Evolutionary conservation across 2,329 filamentous ascomycete genomes (phyloP).

Genomic region (Botrytis fabae): DNA sequence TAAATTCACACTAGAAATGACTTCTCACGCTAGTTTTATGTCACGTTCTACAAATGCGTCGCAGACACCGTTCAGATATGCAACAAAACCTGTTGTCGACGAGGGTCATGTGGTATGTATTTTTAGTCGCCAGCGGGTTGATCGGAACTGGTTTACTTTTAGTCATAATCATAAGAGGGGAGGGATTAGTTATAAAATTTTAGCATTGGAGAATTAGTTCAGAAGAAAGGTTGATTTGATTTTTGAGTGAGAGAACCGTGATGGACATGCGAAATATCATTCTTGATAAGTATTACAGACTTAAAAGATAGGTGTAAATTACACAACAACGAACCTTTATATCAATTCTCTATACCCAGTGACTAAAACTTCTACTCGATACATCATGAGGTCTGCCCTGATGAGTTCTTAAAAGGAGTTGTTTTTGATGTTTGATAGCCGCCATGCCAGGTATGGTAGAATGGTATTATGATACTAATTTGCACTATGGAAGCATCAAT

Average conservation of each 20-base stretch:
- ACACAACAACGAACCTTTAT: accelerated
- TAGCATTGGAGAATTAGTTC: no score
- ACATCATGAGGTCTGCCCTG: accelerated
- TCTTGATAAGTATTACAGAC: not conserved
- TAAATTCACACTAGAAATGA: not conserved
- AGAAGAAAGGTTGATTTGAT: no score
- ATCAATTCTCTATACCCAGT: not conserved
- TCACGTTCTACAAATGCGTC: not conserved
- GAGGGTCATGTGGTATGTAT: no score
- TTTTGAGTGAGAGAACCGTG: accelerated
- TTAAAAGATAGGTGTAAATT: no score
- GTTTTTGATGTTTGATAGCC: no score
- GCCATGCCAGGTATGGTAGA: no score
- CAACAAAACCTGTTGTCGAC: not conserved
- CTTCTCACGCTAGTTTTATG: not conserved
- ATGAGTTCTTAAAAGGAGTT: no score
- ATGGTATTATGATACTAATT: no score
- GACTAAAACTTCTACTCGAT: accelerated
- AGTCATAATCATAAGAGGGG: no score
- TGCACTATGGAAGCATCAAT: no score
- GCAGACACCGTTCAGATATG: not conserved
- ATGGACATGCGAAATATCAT: not conserved
- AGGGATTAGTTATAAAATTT: no score
- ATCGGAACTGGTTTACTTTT: accelerated
- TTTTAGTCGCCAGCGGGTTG: not conserved